These are phyloP conservation scores for Neurospora tetrasperma DNA, from an alignment of 495 filamentous ascomycete genomes.

Conservation along the genomic window DNA sequence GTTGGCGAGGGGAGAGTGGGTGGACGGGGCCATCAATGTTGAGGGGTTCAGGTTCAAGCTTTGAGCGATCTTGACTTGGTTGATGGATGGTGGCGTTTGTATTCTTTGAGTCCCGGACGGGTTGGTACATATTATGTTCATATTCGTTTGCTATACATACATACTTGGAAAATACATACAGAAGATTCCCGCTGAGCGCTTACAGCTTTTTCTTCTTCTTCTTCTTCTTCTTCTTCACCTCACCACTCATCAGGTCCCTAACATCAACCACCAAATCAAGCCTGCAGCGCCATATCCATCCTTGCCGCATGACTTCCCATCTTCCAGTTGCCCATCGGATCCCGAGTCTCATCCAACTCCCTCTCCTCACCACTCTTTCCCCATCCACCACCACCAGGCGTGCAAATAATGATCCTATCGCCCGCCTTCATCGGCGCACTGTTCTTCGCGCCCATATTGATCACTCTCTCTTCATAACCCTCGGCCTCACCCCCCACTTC, in stretches of 20 bases:
- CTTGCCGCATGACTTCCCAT: constrained; percentile 49
- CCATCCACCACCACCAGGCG: constrained; percentile 68
- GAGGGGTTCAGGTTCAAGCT: constrained; percentile 57
- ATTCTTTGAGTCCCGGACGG: neutral
- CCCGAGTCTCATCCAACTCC: constrained; percentile 27
- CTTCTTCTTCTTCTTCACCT: neutral
- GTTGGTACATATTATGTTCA: neutral
- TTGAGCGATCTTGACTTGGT: constrained; percentile 14
- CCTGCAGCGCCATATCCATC: constrained; percentile 42
- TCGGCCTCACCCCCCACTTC: constrained; percentile 24
- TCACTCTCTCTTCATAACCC: constrained; percentile 49
- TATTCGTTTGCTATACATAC: neutral
- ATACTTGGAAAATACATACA: too few relatives aligned
- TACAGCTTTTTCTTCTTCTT: neutral
- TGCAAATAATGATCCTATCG: constrained; percentile 69
- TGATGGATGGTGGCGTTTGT: neutral
- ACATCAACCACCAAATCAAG: neutral
- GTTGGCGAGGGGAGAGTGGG: constrained; percentile 46
- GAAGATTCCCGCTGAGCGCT: neutral
- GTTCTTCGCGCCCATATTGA: constrained; percentile 91
- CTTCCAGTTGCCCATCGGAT: constrained; percentile 50
- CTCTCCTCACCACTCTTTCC: constrained; percentile 49
- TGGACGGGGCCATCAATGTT: constrained; percentile 40
- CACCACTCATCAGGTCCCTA: neutral
- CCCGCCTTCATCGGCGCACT: constrained; percentile 77